phyloP scores from a whole-genome alignment of 176 grass and related monocot genomes.

The Saccharum spontaneum region DNA sequence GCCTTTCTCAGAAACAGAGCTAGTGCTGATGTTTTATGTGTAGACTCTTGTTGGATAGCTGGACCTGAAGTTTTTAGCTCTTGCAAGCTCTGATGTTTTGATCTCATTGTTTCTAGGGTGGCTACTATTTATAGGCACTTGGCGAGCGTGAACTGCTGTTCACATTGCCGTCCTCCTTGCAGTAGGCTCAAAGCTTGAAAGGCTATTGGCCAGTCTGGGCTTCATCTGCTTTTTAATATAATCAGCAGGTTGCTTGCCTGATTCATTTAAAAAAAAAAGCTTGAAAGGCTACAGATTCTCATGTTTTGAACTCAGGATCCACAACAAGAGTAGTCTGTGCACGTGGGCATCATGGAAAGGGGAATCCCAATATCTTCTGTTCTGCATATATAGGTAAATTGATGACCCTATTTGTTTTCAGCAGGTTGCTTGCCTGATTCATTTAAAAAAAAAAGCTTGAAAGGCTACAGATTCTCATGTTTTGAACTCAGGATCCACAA shows the following conservation, averaged over 20 bases:
- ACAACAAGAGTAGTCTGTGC: neutral
- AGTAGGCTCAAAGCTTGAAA: conserved; percentile 8
- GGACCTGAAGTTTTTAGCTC: neutral
- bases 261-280: neutral
- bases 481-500: conserved; percentile 2
- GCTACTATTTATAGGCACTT: conserved; percentile 48
- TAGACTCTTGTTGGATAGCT: neutral
- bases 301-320: neutral
- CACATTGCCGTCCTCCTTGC: neutral
- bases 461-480: conserved; percentile 21
- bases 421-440: too few species aligned
- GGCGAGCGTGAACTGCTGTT: neutral
- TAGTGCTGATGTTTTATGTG: conserved; percentile 5
- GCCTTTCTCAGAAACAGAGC: conserved; percentile 5
- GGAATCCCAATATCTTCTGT: neutral
- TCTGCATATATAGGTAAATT: neutral
- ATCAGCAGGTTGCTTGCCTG: too few species aligned
- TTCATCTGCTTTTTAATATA: too few species aligned
- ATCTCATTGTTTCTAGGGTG: conserved; percentile 26
- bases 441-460: neutral
- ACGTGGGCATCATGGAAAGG: neutral
- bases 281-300: conserved; percentile 25
- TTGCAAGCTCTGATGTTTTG: conserved; percentile 32
- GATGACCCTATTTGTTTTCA: neutral
- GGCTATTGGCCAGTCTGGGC: neutral